Evolutionary conservation across 1,284 basidiomycete genomes (phyloP), one percentile per base, ranked within the genome.

Genomic region (Leccinum subrobustum): DNA sequence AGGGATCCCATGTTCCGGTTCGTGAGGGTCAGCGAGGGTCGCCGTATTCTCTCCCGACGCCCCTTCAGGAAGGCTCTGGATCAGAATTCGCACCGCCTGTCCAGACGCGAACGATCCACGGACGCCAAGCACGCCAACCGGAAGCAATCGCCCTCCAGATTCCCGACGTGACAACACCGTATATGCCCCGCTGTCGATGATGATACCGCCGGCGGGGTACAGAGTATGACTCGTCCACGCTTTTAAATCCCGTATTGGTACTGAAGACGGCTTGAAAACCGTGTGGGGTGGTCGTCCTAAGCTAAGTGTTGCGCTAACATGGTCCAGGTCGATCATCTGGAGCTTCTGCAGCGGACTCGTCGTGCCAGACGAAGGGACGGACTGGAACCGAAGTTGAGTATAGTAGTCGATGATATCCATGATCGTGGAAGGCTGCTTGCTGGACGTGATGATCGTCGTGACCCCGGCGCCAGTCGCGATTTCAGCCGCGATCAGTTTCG

Each of bases 401-500:
- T 92, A 85, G 70, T 87, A 91, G 63, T 91, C 85, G 51, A 98
- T 92, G 70, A 98, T 95, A 18, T 80, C 79, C 67, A 93, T 84
- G 60, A 98, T 91, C 67, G 86, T 87, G 52, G 85, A 79, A 0
- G 95, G 93, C 50, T 86, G 83, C 66, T 87, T 91, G 73, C 92
- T 93, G 35, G 92, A 91, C 54, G 89, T 87, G 68, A 99, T 93
- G 51, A 98, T 84, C 0, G 96, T 98, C 1, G 93, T 89, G n/a
- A 97, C 95, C 4, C 97, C 96, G 0, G 96, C 96, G 0, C 89
- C 95, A 0, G 93, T 97, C 1, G 96, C 96, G 14, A 99, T 92
- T 73, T 99, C 97, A 0, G 97, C 96, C 1, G 96, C 96, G 64
- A 99, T 97, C 62, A 99, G 86, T 73, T 99, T 99, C 6, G 97